Evolutionary conservation across 225 moss, liverwort and hornwort species (phyloP), one percentile per base, ranked within the genome.

Genomic region (Physcomitrium patens): DNA sequence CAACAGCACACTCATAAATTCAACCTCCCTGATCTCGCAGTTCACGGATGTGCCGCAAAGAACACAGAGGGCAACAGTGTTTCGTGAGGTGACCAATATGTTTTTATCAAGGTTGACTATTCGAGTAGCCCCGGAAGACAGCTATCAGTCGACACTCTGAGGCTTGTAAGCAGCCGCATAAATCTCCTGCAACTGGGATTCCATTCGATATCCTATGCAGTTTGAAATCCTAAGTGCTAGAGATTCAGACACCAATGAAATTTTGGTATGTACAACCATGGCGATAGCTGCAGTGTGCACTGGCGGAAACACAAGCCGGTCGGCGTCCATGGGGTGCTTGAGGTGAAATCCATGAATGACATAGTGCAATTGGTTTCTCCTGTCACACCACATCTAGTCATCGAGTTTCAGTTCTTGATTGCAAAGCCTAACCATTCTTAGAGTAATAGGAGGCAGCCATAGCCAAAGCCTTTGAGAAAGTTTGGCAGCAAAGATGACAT

Each of bases 301-400:
- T 0, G 96, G 96, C 9, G 96, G 96, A 47, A 97, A 91, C 16
- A 97, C 96, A 1, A 97, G 83, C 1, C 96, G 89, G 63, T 91
- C 79, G 0, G 80, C 80, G 8, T 94, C 94, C 94, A 94, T 94
- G 7, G 97, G 97, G 58, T 92, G 88, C 82, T 97, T 94, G 79
- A 94, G 97, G 50, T 97, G 97, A 69, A 94, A 97, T 28, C 97
- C 97, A 45, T 97, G 97, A 7, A 94, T 84, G n/a, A 89, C 41
- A 45, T 91, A 97, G 62, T 97, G 97, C 14, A 82, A 48, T 17
- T 87, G 85, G 31, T 84, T 90, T 17, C 70, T 71, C 88, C 96
- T 94, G 89, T 31, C 16, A 54, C 11, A 53, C 12, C 63, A 31
- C 48, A 71, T 6, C 9, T 27, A 41, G 4, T 41, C 70, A 15